Conservation (phyloP, 2,329 filamentous ascomycete species). For the Monilinia aucupariae region DNA sequence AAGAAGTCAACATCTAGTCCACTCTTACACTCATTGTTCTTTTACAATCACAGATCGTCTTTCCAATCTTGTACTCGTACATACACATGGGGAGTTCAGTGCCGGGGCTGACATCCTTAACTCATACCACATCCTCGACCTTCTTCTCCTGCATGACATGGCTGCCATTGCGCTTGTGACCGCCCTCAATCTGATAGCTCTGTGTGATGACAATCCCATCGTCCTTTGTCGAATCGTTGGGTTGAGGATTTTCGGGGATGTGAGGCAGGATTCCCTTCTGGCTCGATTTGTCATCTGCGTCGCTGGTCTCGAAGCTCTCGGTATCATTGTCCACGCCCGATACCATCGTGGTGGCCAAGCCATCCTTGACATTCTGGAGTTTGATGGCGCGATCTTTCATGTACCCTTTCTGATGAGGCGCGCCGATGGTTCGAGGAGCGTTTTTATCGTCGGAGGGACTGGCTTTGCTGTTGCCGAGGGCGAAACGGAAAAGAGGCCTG, state of each 20-base stretch:
- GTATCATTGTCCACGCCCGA: neutral
- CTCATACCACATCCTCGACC: neutral
- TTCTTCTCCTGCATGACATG: neutral
- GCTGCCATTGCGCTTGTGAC: neutral
- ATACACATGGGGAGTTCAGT: too few relatives aligned
- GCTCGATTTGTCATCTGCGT: slow-evolving; percentile 6
- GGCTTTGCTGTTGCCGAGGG: neutral
- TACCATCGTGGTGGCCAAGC: neutral
- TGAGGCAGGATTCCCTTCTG: slow-evolving; percentile 1
- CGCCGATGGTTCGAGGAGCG: neutral
- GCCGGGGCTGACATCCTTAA: neutral
- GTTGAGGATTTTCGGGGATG: too few relatives aligned
- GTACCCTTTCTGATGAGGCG: neutral
- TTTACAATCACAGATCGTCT: neutral
- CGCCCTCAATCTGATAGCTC: neutral
- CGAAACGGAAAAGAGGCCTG: neutral
- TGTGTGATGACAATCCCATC: slow-evolving; percentile 2
- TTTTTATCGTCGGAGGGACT: neutral
- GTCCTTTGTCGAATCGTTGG: neutral
- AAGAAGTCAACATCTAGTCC: neutral
- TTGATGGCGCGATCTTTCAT: slow-evolving; percentile 3
- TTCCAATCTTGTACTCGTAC: neutral
- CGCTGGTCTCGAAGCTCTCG: neutral
- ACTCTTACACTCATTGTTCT: neutral
- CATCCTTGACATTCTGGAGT: slow-evolving; percentile 2